These are phyloP conservation scores for Nicotiana obtusifolia DNA, from an alignment of 257 asterid genomes.

Conservation along the genomic window DNA sequence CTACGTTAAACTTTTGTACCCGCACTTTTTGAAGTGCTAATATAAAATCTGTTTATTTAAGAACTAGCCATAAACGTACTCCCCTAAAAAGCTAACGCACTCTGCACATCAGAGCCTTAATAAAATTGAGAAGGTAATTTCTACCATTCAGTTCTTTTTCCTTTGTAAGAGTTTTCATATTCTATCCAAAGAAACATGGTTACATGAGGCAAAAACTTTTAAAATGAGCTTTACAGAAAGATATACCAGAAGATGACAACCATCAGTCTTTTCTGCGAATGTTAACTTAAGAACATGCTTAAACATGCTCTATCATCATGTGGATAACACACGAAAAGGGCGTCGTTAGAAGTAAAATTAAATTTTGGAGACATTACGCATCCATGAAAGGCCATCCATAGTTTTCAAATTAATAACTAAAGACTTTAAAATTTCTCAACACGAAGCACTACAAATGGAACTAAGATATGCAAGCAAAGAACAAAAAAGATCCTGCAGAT, in stretches of 20 bases:
- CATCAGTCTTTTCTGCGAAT: background rate
- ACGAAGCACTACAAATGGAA: background rate
- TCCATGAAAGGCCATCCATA: background rate
- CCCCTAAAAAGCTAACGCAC: background rate
- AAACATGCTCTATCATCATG: background rate
- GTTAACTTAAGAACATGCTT: background rate
- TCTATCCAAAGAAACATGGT: background rate
- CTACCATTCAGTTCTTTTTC: background rate
- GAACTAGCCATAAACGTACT: background rate
- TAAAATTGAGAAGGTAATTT: background rate
- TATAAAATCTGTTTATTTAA: background rate
- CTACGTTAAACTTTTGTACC: background rate
- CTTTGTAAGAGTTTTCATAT: background rate
- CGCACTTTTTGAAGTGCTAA: background rate
- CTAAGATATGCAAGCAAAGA: background rate
- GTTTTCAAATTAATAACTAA: background rate
- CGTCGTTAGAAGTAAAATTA: background rate
- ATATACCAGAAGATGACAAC: background rate
- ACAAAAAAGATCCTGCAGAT: background rate
- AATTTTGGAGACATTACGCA: background rate
- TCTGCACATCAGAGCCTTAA: background rate
- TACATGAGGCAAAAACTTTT: background rate
- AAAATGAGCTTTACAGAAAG: background rate
- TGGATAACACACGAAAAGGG: background rate
- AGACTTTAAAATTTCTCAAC: background rate